Conservation (phyloP, 805 yeast species). For the Yarrowia phangngaensis region DNA sequence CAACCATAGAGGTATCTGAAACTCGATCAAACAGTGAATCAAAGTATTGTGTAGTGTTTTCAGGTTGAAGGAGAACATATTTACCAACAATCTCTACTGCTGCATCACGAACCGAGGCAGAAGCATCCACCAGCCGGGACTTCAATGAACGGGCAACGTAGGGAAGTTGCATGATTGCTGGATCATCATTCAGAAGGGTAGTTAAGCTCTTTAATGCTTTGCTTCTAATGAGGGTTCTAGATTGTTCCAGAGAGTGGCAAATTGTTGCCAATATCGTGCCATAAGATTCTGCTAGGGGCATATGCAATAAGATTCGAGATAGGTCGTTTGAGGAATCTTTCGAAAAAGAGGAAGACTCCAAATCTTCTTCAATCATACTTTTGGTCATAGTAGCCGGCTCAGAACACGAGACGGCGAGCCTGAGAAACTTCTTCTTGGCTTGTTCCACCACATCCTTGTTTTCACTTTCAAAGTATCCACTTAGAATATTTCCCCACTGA, state of each 20-base stretch:
- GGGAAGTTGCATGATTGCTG: slow-evolving; percentile 48
- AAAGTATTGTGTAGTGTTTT: slow-evolving; percentile 49
- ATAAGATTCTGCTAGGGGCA: slow-evolving; percentile 39
- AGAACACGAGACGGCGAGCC: slow-evolving; percentile 3
- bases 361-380: slow-evolving; percentile 9
- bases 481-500: slow-evolving; percentile 15
- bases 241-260: slow-evolving; percentile 47
- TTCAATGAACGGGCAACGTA: slow-evolving; percentile 53
- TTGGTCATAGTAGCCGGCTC: slow-evolving; percentile 7
- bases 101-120: slow-evolving; percentile 73
- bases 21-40: slow-evolving; percentile 47
- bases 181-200: slow-evolving; percentile 51
- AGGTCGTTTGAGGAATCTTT: slow-evolving; percentile 3
- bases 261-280: slow-evolving; percentile 53
- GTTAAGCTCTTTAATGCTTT: slow-evolving; percentile 66
- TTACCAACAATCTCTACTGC: slow-evolving; percentile 61
- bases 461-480: neutral
- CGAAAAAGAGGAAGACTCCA: too few species aligned
- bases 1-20: slow-evolving; percentile 59
- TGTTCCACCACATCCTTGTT: slow-evolving; percentile 2
- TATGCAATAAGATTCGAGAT: slow-evolving; percentile 27
- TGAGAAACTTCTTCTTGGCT: neutral
- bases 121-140: slow-evolving; percentile 52
- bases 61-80: slow-evolving; percentile 46
- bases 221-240: slow-evolving; percentile 52